Evolutionary conservation across 2,329 filamentous ascomycete genomes (phyloP).

Genomic region (Fusarium sulawesiense): DNA sequence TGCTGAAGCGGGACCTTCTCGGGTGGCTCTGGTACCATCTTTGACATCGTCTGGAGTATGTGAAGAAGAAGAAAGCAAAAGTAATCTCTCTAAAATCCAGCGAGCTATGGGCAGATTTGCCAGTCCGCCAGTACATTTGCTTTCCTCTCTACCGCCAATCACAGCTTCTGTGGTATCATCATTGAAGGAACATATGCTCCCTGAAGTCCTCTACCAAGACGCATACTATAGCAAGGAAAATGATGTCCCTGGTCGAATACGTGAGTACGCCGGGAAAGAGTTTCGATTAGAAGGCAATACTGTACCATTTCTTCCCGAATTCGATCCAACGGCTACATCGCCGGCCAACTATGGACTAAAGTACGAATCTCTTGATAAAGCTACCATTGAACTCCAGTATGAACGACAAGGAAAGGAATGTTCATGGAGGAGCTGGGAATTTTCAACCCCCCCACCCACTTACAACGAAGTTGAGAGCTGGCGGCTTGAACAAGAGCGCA

Average conservation of each 20-base stretch:
- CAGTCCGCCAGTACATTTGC: slow-evolving; percentile 35
- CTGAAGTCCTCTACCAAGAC: slow-evolving; percentile 82
- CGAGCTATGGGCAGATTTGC: slow-evolving; percentile 27
- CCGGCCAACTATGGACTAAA: slow-evolving; percentile 67
- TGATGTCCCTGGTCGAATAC: slow-evolving; percentile 80
- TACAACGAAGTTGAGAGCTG: slow-evolving; percentile 76
- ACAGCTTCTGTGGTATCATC: slow-evolving; percentile 37
- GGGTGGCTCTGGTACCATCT: slow-evolving; percentile 27
- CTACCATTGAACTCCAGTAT: slow-evolving; percentile 62
- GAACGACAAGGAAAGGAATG: slow-evolving; percentile 63
- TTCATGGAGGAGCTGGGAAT: slow-evolving; percentile 76
- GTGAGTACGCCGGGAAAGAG: slow-evolving; percentile 89
- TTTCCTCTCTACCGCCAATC: slow-evolving; percentile 46
- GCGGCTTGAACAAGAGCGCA: slow-evolving; percentile 60
- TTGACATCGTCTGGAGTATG: slow-evolving; percentile 19
- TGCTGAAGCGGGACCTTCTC: slow-evolving; percentile 3
- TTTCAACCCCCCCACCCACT: slow-evolving; percentile 76
- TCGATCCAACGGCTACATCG: slow-evolving; percentile 71
- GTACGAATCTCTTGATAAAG: slow-evolving; percentile 60
- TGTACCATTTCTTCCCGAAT: slow-evolving; percentile 82
- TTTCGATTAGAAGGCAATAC: slow-evolving; percentile 82
- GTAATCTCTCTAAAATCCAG: slow-evolving; percentile 22
- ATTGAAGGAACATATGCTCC: slow-evolving; percentile 53
- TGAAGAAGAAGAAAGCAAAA: slow-evolving; percentile 15
- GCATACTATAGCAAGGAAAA: slow-evolving; percentile 85